These are phyloP conservation scores for Diaporthe sp. DNA, from an alignment of 2,329 filamentous ascomycete species.

Conservation along the genomic window DNA sequence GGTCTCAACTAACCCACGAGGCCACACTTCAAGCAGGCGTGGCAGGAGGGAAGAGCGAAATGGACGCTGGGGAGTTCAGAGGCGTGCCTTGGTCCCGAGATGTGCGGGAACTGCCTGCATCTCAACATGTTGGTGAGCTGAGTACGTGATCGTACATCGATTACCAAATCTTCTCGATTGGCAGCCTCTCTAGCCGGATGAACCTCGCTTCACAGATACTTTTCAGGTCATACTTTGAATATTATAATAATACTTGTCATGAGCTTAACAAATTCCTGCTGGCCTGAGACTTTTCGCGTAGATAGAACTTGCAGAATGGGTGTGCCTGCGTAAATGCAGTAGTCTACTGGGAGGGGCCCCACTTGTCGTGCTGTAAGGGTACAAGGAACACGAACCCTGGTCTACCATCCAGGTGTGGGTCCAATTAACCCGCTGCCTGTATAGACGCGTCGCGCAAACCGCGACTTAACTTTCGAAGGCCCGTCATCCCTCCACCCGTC, in stretches of 20 bases:
- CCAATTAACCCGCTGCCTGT: slow-evolving; percentile 25
- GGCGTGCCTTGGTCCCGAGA: not conserved
- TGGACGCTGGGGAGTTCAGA: not conserved
- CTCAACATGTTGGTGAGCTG: not conserved
- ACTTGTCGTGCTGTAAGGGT: not conserved
- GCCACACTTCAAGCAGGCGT: not conserved
- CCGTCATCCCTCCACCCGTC: slow-evolving; percentile 40
- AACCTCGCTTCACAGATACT: not conserved
- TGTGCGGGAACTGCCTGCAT: not conserved
- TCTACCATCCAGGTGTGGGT: not conserved
- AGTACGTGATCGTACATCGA: not conserved
- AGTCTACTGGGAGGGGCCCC: not conserved
- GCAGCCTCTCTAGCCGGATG: not conserved
- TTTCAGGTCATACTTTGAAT: not conserved
- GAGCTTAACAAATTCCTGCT: not conserved
- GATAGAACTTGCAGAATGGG: not conserved
- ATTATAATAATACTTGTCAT: not conserved
- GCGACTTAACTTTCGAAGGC: slow-evolving; percentile 27
- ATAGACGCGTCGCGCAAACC: slow-evolving; percentile 27
- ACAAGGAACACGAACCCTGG: not conserved
- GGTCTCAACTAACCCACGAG: not conserved
- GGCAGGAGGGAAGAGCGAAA: not conserved
- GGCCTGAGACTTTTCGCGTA: not conserved
- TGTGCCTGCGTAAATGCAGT: not conserved
- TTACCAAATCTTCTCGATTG: too few relatives aligned